Conservation (phyloP, 495 filamentous ascomycete species). For the Penicillium verhagenii region DNA sequence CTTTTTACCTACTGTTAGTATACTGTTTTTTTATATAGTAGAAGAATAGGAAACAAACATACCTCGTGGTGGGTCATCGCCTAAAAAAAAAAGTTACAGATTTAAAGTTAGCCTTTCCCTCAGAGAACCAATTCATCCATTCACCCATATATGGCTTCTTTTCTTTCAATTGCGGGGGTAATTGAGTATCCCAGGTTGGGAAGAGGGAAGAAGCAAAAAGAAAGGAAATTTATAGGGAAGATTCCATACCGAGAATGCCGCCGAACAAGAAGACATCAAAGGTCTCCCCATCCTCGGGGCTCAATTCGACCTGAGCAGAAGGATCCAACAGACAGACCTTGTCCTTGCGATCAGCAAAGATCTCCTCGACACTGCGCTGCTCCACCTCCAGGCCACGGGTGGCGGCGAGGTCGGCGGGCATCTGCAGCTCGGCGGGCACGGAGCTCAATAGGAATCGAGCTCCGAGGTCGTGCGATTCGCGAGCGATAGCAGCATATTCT, state of each 20-base stretch:
- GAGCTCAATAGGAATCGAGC: constrained; percentile 82
- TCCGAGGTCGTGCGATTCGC: constrained; percentile 67
- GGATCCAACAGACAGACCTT: constrained; percentile 90
- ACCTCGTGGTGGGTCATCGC: constrained; percentile 95
- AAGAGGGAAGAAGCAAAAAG: neutral
- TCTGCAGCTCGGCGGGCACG: constrained; percentile 63
- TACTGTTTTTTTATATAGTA: neutral
- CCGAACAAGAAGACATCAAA: constrained; percentile 96
- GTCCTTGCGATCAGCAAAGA: constrained; percentile 64
- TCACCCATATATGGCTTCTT: neutral
- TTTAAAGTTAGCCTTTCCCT: constrained; percentile 3
- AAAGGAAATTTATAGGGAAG: neutral
- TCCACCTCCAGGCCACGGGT: constrained; percentile 64
- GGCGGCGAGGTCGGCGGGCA: constrained; percentile 60
- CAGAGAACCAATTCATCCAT: neutral
- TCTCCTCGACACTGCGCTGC: constrained; percentile 69
- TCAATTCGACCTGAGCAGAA: constrained; percentile 71
- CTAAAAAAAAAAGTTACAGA: constrained; percentile 38
- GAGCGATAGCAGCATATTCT: constrained; percentile 84
- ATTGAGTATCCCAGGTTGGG: too few species aligned
- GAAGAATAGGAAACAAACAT: constrained; percentile 29
- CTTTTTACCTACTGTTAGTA: constrained; percentile 47
- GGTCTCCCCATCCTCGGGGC: constrained; percentile 72
- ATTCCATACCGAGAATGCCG: constrained; percentile 79
- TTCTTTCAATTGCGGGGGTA: neutral